Percentiles rank a stretch among this genome's conserved stretches.
These are phyloP conservation scores for Neonothopanus nambi DNA, from an alignment of 1,284 basidiomycete genomes.

Conservation along the genomic window DNA sequence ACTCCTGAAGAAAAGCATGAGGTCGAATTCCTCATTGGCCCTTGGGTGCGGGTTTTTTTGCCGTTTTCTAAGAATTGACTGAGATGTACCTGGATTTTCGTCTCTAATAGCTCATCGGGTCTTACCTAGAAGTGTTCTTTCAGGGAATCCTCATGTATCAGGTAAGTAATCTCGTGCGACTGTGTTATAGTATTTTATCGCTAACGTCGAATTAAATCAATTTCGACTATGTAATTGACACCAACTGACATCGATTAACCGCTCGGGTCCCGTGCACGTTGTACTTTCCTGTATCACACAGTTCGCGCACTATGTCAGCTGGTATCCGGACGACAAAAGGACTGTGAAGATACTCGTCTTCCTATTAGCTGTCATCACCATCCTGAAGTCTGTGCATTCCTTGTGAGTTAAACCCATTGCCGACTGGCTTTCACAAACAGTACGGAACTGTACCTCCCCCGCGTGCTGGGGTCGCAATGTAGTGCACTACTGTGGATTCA, in stretches of 20 bases:
- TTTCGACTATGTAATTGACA: too few species aligned
- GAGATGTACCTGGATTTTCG: too few species aligned
- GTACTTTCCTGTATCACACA: too few species aligned
- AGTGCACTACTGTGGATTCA: constrained; percentile 34
- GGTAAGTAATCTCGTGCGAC: constrained; percentile 16
- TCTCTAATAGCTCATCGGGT: constrained; percentile 33
- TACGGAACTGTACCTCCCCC: too few species aligned
- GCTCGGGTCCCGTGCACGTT: too few species aligned
- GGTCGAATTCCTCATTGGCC: constrained; percentile 27
- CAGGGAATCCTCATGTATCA: constrained; percentile 35
- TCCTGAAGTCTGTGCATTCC: constrained; percentile 31
- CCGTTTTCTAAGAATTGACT: too few species aligned
- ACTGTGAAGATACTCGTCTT: constrained; percentile 24
- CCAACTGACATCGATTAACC: too few species aligned
- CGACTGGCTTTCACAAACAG: too few species aligned
- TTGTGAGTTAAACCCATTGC: too few species aligned
- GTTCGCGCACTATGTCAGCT: constrained; percentile 30
- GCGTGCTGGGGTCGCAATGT: too few species aligned
- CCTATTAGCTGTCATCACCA: constrained; percentile 27
- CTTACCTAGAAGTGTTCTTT: constrained; percentile 32
- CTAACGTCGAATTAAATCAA: too few species aligned
- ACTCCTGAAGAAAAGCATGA: constrained; percentile 23
- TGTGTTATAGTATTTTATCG: not conserved
- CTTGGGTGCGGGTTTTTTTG: constrained; percentile 24
- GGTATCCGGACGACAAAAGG: constrained; percentile 27